A percentile compares a stretch with the other conserved stretches of the same genome.
Conservation (phyloP, 1,139 yeast genomes). For the Pichia sp. region DNA sequence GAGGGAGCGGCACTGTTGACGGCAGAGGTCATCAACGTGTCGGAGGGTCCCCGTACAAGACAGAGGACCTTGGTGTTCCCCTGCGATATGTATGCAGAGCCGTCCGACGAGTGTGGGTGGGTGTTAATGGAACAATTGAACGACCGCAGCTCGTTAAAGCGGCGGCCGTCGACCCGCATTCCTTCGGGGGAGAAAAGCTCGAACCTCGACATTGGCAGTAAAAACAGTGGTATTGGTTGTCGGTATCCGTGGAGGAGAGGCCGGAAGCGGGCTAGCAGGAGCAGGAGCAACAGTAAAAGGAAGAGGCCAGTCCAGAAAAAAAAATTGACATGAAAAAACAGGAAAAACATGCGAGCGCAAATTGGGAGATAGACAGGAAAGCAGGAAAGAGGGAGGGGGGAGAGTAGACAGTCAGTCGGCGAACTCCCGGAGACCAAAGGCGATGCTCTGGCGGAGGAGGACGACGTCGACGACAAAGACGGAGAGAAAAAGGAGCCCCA, state of each 20-base stretch:
- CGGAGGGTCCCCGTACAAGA: constrained; percentile 79
- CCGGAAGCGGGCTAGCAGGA: too few species aligned
- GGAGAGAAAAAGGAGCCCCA: constrained; percentile 1
- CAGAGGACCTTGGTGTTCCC: constrained; percentile 90
- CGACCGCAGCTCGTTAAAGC: constrained; percentile 88
- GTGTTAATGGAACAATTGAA: constrained; percentile 80
- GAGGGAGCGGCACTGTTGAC: constrained; percentile 44
- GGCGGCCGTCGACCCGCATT: constrained; percentile 82
- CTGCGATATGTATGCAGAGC: constrained; percentile 87
- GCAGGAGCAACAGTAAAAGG: background rate
- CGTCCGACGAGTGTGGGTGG: constrained; percentile 85
- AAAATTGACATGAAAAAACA: background rate
- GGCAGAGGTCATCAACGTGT: constrained; percentile 51
- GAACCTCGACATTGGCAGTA: constrained; percentile 36
- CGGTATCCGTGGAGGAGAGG: background rate
- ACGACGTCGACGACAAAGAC: constrained; percentile 4
- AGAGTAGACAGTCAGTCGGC: background rate
- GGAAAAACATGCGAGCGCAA: background rate
- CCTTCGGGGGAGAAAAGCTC: constrained; percentile 95
- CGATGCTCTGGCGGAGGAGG: constrained; percentile 3
- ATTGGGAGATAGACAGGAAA: background rate
- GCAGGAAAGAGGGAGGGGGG: background rate
- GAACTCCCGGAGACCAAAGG: constrained; percentile 4
- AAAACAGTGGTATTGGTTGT: background rate
- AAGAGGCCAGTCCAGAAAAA: background rate